Evolutionary conservation across 768 basidiomycete genomes (phyloP).

Genomic region (Rhodotorula toruloides): DNA sequence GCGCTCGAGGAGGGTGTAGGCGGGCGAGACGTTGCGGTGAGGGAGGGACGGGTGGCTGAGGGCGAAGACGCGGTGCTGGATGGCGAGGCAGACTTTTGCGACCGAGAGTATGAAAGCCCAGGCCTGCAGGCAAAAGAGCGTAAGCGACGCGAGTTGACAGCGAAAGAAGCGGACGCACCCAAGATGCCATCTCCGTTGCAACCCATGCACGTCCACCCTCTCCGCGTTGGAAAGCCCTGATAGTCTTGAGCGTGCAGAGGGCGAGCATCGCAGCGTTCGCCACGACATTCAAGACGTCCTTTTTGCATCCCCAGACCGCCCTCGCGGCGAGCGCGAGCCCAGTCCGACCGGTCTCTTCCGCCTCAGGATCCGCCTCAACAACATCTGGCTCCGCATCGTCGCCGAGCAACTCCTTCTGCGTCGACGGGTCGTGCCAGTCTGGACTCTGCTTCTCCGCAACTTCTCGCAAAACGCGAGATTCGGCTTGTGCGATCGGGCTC

Average conservation of each 20-base stretch:
- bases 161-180: slow-evolving; percentile 26
- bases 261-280: background rate
- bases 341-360: background rate
- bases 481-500: slow-evolving; percentile 26
- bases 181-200: background rate
- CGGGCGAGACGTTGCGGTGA: slow-evolving; percentile 13
- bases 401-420: slow-evolving; percentile 12
- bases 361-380: background rate
- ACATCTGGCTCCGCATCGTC: background rate
- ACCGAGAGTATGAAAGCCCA: slow-evolving; percentile 25
- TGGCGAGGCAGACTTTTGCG: slow-evolving; percentile 29
- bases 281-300: slow-evolving; percentile 1
- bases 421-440: slow-evolving; percentile 2
- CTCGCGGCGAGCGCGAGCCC: background rate
- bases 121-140: slow-evolving; percentile 3
- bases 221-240: background rate
- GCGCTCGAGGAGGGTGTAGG: slow-evolving; percentile 24
- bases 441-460: slow-evolving; percentile 21
- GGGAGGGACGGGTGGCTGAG: slow-evolving; percentile 9
- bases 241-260: background rate
- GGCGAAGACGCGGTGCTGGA: slow-evolving; percentile 20
- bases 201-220: slow-evolving; percentile 7
- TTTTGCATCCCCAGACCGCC: slow-evolving; percentile 29
- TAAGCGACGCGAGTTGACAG: background rate
- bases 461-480: slow-evolving; percentile 18